A percentile compares a stretch with the other conserved stretches of the same genome.
Conservation (phyloP, 306 rosid genomes). For the Gynostemma pentaphyllum region DNA sequence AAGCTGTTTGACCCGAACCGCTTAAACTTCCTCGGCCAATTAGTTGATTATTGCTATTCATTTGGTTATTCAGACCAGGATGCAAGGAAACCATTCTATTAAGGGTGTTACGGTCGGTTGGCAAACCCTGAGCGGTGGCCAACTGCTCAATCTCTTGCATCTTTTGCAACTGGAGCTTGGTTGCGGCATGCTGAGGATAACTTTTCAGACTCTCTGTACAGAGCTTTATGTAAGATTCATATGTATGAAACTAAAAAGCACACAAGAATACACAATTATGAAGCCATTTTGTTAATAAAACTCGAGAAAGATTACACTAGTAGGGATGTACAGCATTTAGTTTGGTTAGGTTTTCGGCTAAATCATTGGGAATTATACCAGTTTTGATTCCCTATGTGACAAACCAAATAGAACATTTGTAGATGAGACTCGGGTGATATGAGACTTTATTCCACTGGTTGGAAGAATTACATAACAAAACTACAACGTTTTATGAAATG, state of each 20-base stretch:
- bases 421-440: too few relatives aligned
- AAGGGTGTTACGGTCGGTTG: conserved; percentile 69
- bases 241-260: not conserved
- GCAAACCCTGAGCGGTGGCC: conserved; percentile 69
- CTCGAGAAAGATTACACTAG: too few relatives aligned
- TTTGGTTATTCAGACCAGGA: conserved; percentile 53
- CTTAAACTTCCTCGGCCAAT: conserved; percentile 51
- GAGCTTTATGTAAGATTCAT: not conserved
- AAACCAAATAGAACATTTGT: too few relatives aligned
- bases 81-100: conserved; percentile 60
- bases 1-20: conserved; percentile 72
- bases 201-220: conserved; percentile 78
- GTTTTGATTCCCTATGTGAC: too few relatives aligned
- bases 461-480: too few relatives aligned
- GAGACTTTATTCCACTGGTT: too few relatives aligned
- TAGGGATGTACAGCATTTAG: too few relatives aligned
- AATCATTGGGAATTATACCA: too few relatives aligned
- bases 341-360: too few relatives aligned
- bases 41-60: conserved; percentile 48
- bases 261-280: not conserved
- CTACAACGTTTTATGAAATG: too few relatives aligned
- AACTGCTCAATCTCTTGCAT: conserved; percentile 90
- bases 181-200: conserved; percentile 58
- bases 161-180: conserved; percentile 82
- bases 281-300: not conserved